phyloP scores from a whole-genome alignment of 2,329 filamentous ascomycete species.

The Fusarium sp. region DNA sequence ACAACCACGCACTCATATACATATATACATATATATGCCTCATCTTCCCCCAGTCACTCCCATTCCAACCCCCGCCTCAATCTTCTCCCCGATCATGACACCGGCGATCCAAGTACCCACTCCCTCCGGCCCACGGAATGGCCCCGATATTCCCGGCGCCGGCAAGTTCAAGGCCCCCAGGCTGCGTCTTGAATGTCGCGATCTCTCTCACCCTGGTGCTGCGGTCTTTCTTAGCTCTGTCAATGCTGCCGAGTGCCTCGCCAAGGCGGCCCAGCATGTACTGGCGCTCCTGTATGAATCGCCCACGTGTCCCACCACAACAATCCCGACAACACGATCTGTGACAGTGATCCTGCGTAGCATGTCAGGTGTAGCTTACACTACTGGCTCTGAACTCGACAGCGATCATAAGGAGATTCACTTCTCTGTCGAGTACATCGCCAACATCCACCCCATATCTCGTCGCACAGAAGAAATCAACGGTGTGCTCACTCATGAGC shows the following conservation, averaged over 20 bases:
- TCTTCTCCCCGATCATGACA: slow-evolving; percentile 42
- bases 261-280: slow-evolving; percentile 72
- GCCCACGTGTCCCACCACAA: slow-evolving; percentile 53
- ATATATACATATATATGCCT: slow-evolving; percentile 43
- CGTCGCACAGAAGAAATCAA: slow-evolving; percentile 70
- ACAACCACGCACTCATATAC: slow-evolving; percentile 11
- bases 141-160: slow-evolving; percentile 25
- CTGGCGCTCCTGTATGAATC: slow-evolving; percentile 75
- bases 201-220: slow-evolving; percentile 68
- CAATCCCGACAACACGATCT: slow-evolving; percentile 75
- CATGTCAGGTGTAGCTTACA: slow-evolving; percentile 90
- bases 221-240: slow-evolving; percentile 73
- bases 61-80: slow-evolving; percentile 33
- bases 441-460: slow-evolving; percentile 51
- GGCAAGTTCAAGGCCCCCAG: slow-evolving; percentile 58
- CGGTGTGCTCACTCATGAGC: slow-evolving; percentile 89
- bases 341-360: slow-evolving; percentile 83
- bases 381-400: slow-evolving; percentile 81
- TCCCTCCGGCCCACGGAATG: slow-evolving; percentile 20
- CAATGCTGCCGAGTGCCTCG: slow-evolving; percentile 69
- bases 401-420: slow-evolving; percentile 93
- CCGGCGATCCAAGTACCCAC: slow-evolving; percentile 40
- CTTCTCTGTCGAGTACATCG: slow-evolving; percentile 81
- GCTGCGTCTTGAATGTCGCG: slow-evolving; percentile 67
- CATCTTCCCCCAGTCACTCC: slow-evolving; percentile 38